Base-by-base conservation (phyloP, 345 rosid genomes). In the Murraya paniculata region DNA sequence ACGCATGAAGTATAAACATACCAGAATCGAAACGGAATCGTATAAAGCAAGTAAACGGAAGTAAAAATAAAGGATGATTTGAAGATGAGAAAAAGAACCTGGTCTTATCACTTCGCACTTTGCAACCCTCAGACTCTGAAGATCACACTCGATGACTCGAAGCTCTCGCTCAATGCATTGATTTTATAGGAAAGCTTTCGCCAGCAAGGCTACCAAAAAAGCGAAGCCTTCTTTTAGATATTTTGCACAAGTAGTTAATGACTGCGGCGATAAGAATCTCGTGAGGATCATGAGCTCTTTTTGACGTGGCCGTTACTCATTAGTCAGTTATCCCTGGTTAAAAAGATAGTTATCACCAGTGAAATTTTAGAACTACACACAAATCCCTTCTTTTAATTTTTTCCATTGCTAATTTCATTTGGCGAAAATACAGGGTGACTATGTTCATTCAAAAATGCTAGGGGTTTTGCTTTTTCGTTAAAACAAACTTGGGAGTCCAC, bases 11-110 rank as follows among this genome's bases (percentile, higher is more conserved):
- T 16, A 64, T 30, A 19, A 45, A 45, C 11, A 64, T 14, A 64
- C 25, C 18, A 4, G 35, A 7, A 18, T 1, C 3, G 36, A 27
- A 13, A 68, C 22, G 11, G 33, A 65, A 33, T 65, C 36, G 30
- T 5, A n/a, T 6, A 13, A 30, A n/a, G 6, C 27, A 28, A 36
- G 33, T 27, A 8, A 45, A 13, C 3, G 53, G 35, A 9, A 0
- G 27, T 53, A 18, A 35, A 35, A 69, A 24, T 2, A 38, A 31
- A 65, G 58, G 27, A 8, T 14, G 38, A 4, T 14, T 14, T 10
- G 81, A 9, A 61, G 75, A 78, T 27, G 73, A 25, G 77, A 72
- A 56, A 28, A 73, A 21, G 39, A 33, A 72, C 71, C 65, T 64
- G 65, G 71, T 55, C 39, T 78, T 72, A 72, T 72, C 77, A 56